Percentiles rank a stretch among this genome's conserved stretches.
phyloP scores from a whole-genome alignment of 768 basidiomycete species.

The Boletus huronensis region DNA sequence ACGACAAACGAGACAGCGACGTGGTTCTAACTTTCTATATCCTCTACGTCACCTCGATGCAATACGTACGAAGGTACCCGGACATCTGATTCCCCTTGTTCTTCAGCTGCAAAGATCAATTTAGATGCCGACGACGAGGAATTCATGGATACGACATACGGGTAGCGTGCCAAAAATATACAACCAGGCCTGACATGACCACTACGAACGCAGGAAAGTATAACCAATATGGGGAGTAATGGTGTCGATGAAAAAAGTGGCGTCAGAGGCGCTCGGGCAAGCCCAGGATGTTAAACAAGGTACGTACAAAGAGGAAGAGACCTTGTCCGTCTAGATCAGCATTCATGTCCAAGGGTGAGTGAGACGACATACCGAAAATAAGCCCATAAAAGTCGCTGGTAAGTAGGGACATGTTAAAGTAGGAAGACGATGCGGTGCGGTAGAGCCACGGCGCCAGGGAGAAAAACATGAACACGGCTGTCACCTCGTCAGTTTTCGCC shows the following conservation, averaged over 20 bases:
- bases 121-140: too few relatives aligned
- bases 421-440: constrained; percentile 80
- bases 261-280: neutral
- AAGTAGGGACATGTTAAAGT: constrained; percentile 80
- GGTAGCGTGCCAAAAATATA: constrained; percentile 82
- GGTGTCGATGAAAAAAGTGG: constrained; percentile 39
- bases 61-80: constrained; percentile 22
- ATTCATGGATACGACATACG: constrained; percentile 48
- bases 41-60: constrained; percentile 5
- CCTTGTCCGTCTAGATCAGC: constrained; percentile 27
- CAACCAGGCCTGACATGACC: constrained; percentile 67
- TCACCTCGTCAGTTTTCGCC: neutral
- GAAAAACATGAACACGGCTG: constrained; percentile 77
- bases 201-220: constrained; percentile 80
- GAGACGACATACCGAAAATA: constrained; percentile 49
- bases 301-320: constrained; percentile 50
- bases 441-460: constrained; percentile 80
- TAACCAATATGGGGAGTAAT: constrained; percentile 82
- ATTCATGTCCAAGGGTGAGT: neutral
- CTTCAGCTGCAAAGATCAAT: constrained; percentile 51
- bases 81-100: constrained; percentile 51
- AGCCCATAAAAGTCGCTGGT: constrained; percentile 88
- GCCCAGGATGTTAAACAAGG: neutral
- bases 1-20: neutral
- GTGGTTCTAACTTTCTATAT: constrained; percentile 9